Evolutionary conservation across 2,329 filamentous ascomycete genomes (phyloP).

Genomic region (Penicillium sp.): DNA sequence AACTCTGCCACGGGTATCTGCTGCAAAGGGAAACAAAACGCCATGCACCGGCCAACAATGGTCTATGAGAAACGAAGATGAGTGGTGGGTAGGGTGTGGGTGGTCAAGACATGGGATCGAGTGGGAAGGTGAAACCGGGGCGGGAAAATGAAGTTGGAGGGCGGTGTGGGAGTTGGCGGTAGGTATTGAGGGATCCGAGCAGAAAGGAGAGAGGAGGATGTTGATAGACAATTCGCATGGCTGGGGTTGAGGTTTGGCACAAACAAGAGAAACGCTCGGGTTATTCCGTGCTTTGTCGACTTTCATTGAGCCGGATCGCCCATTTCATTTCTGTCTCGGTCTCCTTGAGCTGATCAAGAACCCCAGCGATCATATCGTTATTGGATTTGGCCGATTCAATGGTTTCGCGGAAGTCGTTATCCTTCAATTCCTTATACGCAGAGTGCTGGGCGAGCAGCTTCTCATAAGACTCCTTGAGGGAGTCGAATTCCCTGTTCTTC

Average conservation of each 20-base stretch:
- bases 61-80: slow-evolving; percentile 6
- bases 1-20: slow-evolving; percentile 19
- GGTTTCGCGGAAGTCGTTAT: slow-evolving; percentile 31
- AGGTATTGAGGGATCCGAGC: not conserved
- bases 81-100: not conserved
- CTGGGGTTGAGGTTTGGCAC: not conserved
- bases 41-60: slow-evolving; percentile 13
- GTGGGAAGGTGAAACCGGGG: not conserved
- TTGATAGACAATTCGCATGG: not conserved
- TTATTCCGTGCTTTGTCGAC: slow-evolving; percentile 19
- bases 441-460: slow-evolving; percentile 34
- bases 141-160: not conserved
- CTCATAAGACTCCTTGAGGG: slow-evolving; percentile 34
- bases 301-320: slow-evolving; percentile 38
- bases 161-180: not conserved
- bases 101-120: not conserved
- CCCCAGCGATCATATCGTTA: slow-evolving; percentile 29
- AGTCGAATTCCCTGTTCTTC: slow-evolving; percentile 38
- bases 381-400: slow-evolving; percentile 26
- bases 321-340: slow-evolving; percentile 42
- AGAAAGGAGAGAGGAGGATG: not conserved
- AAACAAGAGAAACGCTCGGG: not conserved
- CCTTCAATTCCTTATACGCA: slow-evolving; percentile 36
- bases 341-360: slow-evolving; percentile 35
- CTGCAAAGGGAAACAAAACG: slow-evolving; percentile 15